Conservation (phyloP, 2,329 filamentous ascomycete genomes). For the Rhinocladiella similis region DNA sequence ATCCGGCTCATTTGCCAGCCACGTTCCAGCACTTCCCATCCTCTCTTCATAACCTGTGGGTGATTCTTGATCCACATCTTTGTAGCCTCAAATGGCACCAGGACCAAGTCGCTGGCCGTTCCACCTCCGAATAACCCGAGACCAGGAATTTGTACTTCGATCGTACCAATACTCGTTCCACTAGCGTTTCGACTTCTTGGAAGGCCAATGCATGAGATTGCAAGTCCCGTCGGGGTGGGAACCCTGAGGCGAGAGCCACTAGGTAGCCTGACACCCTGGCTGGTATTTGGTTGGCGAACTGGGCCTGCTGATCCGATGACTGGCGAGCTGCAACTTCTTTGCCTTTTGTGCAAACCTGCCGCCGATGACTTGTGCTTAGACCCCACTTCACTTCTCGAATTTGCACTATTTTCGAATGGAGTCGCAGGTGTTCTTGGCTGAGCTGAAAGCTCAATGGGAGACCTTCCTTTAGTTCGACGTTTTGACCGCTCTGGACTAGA, state of each 20-base stretch:
- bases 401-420: neutral
- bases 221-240: conserved; percentile 11
- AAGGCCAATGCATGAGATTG: conserved; percentile 10
- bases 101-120: conserved; percentile 13
- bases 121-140: conserved; percentile 6
- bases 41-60: conserved; percentile 16
- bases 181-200: conserved; percentile 15
- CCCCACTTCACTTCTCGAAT: neutral
- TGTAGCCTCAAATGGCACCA: conserved; percentile 20
- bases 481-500: neutral
- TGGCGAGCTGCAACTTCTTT: conserved; percentile 18
- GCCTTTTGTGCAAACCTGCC: conserved; percentile 4
- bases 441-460: conserved; percentile 6
- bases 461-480: neutral
- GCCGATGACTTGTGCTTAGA: neutral
- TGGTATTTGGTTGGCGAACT: neutral
- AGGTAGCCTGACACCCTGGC: neutral
- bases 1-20: conserved; percentile 25
- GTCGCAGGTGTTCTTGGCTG: conserved; percentile 4
- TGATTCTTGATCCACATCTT: conserved; percentile 25
- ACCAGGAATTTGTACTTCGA: conserved; percentile 17
- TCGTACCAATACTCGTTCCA: conserved; percentile 13
- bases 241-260: conserved; percentile 17
- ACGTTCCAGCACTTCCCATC: conserved; percentile 12
- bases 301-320: conserved; percentile 3